Percentiles rank a stretch among this genome's conserved stretches.
These are phyloP conservation scores for Globisporangium camurandrum DNA, from an alignment of 352 stramenopile species.

Conservation along the genomic window DNA sequence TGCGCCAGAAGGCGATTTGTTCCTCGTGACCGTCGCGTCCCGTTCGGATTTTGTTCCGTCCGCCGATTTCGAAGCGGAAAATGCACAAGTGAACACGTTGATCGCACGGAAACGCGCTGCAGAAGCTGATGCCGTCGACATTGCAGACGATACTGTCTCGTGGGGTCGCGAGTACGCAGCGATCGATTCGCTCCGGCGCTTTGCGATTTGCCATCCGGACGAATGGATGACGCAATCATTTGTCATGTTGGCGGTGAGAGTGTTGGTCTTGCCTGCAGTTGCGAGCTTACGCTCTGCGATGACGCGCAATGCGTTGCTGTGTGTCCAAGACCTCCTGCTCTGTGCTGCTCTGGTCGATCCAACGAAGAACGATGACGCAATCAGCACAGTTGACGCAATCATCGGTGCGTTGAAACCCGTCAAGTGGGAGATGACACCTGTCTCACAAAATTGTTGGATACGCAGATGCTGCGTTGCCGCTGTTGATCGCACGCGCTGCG, in stretches of 20 bases:
- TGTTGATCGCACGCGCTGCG: slow-evolving; percentile 39
- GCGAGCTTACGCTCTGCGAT: slow-evolving; percentile 56
- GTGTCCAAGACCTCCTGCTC: slow-evolving; percentile 53
- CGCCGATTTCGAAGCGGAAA: slow-evolving; percentile 20
- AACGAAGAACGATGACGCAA: no score
- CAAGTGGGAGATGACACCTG: no score
- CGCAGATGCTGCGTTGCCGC: slow-evolving; percentile 34
- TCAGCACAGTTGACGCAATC: no score
- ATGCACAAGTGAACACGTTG: slow-evolving; percentile 24
- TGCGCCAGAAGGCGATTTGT: slow-evolving; percentile 49
- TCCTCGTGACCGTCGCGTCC: slow-evolving; percentile 40
- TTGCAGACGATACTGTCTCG: slow-evolving; percentile 15
- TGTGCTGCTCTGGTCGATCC: no score
- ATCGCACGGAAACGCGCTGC: slow-evolving; percentile 11
- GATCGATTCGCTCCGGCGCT: slow-evolving; percentile 33
- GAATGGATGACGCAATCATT: slow-evolving; percentile 16
- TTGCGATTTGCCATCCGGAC: slow-evolving; percentile 28
- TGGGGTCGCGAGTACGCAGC: slow-evolving; percentile 38
- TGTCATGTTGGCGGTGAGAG: background rate
- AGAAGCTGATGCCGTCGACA: background rate
- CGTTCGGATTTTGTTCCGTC: slow-evolving; percentile 37
- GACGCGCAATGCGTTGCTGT: slow-evolving; percentile 57
- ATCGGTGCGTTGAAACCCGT: no score
- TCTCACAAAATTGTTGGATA: background rate
- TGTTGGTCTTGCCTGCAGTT: slow-evolving; percentile 47